phyloP scores from a whole-genome alignment of 2,329 filamentous ascomycete genomes.

The Diaporthe citriasiana region DNA sequence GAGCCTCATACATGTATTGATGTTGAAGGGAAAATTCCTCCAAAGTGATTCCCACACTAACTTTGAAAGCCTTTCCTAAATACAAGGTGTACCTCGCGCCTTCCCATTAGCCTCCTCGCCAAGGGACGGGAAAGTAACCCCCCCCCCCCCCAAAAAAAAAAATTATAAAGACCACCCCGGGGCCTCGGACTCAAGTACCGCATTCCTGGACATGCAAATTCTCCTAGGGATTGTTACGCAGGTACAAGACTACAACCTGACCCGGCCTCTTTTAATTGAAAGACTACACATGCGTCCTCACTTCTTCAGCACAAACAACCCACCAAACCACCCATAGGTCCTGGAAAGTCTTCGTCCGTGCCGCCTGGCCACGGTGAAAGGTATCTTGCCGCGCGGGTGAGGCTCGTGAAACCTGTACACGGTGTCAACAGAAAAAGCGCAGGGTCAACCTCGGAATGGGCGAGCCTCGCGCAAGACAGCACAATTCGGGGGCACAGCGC shows the following conservation, averaged over 20 bases:
- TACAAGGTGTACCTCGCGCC: too few species aligned
- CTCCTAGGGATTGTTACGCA: neutral
- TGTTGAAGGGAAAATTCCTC: too few species aligned
- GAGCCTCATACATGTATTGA: too few species aligned
- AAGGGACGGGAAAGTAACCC: too few species aligned
- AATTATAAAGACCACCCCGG: too few species aligned
- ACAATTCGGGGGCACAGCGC: neutral
- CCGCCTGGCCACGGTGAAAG: constrained; percentile 60
- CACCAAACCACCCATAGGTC: constrained; percentile 65
- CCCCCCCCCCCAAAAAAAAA: too few species aligned
- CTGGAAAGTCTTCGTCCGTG: constrained; percentile 63
- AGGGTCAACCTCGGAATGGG: constrained; percentile 8
- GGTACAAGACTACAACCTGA: neutral
- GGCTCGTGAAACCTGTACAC: constrained; percentile 67
- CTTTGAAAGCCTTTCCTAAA: too few species aligned
- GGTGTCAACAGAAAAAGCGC: constrained; percentile 17
- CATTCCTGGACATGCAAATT: neutral
- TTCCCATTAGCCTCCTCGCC: too few species aligned
- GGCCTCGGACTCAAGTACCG: neutral
- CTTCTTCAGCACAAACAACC: constrained; percentile 55
- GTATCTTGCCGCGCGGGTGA: constrained; percentile 67
- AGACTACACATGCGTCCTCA: neutral
- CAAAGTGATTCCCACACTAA: too few species aligned
- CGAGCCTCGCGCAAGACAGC: constrained; percentile 8
- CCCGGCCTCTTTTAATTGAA: neutral